Percentiles rank a stretch among this genome's conserved stretches.
Conservation (phyloP, 495 filamentous ascomycete species). For the Hypoxylon rickii region DNA sequence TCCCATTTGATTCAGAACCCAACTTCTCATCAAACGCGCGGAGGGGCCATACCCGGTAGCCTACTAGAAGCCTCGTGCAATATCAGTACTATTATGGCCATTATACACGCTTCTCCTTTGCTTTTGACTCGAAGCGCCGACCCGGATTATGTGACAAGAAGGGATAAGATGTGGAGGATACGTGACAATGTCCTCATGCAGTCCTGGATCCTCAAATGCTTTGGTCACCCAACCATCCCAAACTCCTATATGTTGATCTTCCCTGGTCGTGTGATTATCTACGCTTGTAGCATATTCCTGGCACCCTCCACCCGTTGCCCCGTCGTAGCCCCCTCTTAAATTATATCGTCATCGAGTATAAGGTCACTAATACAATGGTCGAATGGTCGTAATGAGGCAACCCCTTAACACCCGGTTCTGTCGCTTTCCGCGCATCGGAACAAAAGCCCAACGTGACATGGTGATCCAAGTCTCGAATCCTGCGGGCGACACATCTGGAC, state of each 20-base stretch:
- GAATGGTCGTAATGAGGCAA: slow-evolving; percentile 7
- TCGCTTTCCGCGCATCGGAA: slow-evolving; percentile 17
- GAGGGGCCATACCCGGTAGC: no score
- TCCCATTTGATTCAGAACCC: no score
- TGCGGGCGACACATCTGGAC: slow-evolving; percentile 2
- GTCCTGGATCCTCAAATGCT: slow-evolving; percentile 29
- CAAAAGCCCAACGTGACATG: slow-evolving; percentile 16
- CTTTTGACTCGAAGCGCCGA: slow-evolving; percentile 15
- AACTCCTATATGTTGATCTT: slow-evolving; percentile 23
- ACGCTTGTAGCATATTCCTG: slow-evolving; percentile 19
- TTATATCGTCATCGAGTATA: slow-evolving; percentile 30
- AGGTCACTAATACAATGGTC: slow-evolving; percentile 40
- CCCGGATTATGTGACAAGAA: slow-evolving; percentile 29
- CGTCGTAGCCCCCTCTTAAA: slow-evolving; percentile 26
- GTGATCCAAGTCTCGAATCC: slow-evolving; percentile 18
- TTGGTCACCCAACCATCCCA: slow-evolving; percentile 24
- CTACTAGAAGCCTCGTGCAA: background rate
- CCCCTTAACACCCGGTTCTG: slow-evolving; percentile 1
- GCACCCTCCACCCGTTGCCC: slow-evolving; percentile 14
- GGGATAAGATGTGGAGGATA: slow-evolving; percentile 21
- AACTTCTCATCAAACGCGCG: no score
- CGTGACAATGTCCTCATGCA: slow-evolving; percentile 22
- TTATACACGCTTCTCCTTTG: slow-evolving; percentile 15
- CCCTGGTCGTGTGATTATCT: slow-evolving; percentile 22
- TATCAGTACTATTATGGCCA: slow-evolving; percentile 25